Base-by-base conservation (phyloP, 2,329 filamentous ascomycete genomes). In the Aphanoascus verrucosus region DNA sequence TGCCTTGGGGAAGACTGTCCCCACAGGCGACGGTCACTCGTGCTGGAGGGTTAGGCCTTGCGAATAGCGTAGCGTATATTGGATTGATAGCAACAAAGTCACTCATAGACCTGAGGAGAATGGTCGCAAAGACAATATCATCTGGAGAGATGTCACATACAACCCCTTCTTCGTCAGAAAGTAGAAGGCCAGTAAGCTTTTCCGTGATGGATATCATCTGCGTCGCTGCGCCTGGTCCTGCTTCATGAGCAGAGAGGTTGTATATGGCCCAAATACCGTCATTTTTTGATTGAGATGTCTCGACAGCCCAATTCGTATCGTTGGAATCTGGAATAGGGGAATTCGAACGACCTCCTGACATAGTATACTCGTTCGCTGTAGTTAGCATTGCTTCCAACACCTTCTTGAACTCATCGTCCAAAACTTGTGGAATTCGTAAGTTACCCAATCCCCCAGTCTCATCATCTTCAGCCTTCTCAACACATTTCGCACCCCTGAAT, bases 11-110 rank as follows among this genome's bases (percentile, higher is more conserved):
- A 6, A 96, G 74, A 5, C 75, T 65, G 47, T 80, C 72, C 2
- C 88, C 88, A 57, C 85, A 86, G 0, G 88, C 84, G 47, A 97
- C 80, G 4, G 89, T 94, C 48, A 94, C 85, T 48, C 93, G 75
- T 0, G 90, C 82, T 0, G 93, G 88, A 0, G 93, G 93, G 59
- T 90, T 94, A 0, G 90, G 85, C 47, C 78, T 74, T 17, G 72
- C 71, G 68, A 97, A 97, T 41, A 89, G 77, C 7, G 77, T 74
- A 4, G 81, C 82, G 68, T 97, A 98, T 57, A 85, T 72, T 23
- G 73, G 67, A 68, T 97, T 97, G 60, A 95, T 74, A 14, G 72
- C 63, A 0, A 81, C 74, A 67, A 97, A 98, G 68, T 89, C 82
- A 17, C 78, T 67, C 85, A 97, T 96, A 54, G 77, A 77, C 50